Evolutionary conservation across 225 moss, liverwort and hornwort species (phyloP), one percentile per base, ranked within the genome.

Genomic region (Straminergon stramineum): DNA sequence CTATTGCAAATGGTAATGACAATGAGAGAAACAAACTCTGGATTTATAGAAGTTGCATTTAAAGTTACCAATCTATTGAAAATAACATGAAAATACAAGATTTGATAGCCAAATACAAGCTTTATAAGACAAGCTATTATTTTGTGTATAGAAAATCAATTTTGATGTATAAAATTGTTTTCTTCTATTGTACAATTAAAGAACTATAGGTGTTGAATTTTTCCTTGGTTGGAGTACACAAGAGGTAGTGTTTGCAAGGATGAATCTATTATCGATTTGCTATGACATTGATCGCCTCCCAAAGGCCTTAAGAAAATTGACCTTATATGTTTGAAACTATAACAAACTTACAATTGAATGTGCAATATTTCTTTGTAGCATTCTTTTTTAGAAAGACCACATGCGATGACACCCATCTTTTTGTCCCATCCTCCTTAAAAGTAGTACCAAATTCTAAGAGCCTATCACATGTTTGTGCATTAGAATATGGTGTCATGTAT

Each of bases 361-460:
- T 48, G 31, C 4, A 75, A 17, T 75, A 75, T 19, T 51, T 48
- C 11, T 75, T 31, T 30, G 11, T 30, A 4, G 7, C 32, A 52
- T 13, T 32, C 4, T 32, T 31, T 11, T 48, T 31, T 19, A 0
- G 1, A 45, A 51, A 76, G 34, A 76, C 2, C 6, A 0, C 10
- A 51, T 48, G 10, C 6, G 1, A 3, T 7, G 1, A 1, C 1
- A 2, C 2, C 13, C 34, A 51, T 20, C 4, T 6, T 75, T 75
- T 75, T 31, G 13, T 6, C 6, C 0, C 0, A 0, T 34, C 4
- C 12, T 3, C 5, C 21, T 52, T 52, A 53, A 6, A 21, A 53
- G 14, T 22, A 53, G 5, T 5, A 53, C 13, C 7, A 53, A 77
- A 13, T 1, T 3, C 6, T 21, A 22, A 53, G 2, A 13, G 7